These are phyloP conservation scores for Pseudoneurospora amorphoporcata DNA, from an alignment of 495 filamentous ascomycete species.

Conservation along the genomic window DNA sequence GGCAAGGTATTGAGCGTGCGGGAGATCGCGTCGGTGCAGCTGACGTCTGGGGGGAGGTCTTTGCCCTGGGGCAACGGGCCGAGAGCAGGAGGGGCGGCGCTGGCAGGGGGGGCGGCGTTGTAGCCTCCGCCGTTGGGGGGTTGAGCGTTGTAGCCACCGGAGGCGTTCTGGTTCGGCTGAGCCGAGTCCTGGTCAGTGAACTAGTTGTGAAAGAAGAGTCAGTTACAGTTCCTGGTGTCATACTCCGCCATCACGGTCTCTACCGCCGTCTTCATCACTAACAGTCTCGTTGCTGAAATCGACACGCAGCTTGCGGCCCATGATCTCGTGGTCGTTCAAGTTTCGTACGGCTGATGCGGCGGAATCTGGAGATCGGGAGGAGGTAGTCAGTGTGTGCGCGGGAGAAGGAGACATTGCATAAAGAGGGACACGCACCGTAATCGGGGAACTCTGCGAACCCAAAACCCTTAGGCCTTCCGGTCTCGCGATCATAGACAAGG, in stretches of 20 bases:
- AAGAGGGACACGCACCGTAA: constrained; percentile 30
- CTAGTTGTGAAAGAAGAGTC: background rate
- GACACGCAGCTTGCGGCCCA: constrained; percentile 87
- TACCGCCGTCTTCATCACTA: constrained; percentile 50
- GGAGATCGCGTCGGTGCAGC: constrained; percentile 82
- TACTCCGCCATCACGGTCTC: constrained; percentile 19
- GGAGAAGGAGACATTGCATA: background rate
- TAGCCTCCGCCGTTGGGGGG: constrained; percentile 4
- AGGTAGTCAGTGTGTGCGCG: background rate
- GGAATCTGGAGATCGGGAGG: constrained; percentile 46
- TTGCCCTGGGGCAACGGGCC: constrained; percentile 77
- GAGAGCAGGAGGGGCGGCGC: constrained; percentile 31
- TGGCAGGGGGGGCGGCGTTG: constrained; percentile 19
- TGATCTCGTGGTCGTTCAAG: constrained; percentile 90
- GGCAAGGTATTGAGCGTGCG: constrained; percentile 77
- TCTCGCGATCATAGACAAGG: constrained; percentile 91
- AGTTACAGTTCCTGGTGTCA: background rate
- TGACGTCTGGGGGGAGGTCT: constrained; percentile 69
- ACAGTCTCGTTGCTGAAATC: constrained; percentile 90
- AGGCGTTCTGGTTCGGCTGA: background rate
- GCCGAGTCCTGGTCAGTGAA: background rate
- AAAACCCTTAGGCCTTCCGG: constrained; percentile 89
- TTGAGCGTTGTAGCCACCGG: constrained; percentile 4
- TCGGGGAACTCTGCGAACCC: constrained; percentile 93
- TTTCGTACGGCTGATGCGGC: constrained; percentile 93